Conservation (phyloP, 2,329 filamentous ascomycete genomes). For the Fusarium continuum region DNA sequence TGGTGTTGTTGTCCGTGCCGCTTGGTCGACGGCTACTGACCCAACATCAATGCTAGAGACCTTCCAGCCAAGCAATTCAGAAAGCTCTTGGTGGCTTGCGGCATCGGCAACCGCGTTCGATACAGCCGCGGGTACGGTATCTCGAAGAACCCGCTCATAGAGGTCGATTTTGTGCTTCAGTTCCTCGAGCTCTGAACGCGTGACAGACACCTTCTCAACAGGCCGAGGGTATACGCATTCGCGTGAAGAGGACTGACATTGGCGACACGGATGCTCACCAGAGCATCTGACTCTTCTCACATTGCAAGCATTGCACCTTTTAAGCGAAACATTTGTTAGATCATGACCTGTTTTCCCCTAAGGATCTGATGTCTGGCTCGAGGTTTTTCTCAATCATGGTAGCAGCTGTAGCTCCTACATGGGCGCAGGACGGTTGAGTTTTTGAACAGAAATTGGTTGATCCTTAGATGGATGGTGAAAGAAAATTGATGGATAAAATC, state of each 20-base stretch:
- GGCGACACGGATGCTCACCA: slow-evolving; percentile 58
- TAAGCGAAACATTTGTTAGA: slow-evolving; percentile 20
- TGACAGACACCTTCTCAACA: slow-evolving; percentile 56
- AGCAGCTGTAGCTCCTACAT: not conserved
- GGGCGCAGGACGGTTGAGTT: not conserved
- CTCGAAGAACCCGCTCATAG: slow-evolving; percentile 53
- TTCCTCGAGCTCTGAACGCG: slow-evolving; percentile 53
- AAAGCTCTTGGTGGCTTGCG: slow-evolving; percentile 47
- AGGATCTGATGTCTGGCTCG: not conserved
- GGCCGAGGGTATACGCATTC: slow-evolving; percentile 59
- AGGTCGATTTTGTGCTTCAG: slow-evolving; percentile 51
- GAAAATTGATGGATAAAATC: not conserved
- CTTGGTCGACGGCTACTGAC: slow-evolving; percentile 6
- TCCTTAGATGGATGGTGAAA: not conserved
- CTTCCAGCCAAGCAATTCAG: slow-evolving; percentile 41
- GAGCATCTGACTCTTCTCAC: slow-evolving; percentile 62
- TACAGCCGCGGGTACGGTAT: slow-evolving; percentile 45
- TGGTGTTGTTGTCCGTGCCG: slow-evolving; percentile 12
- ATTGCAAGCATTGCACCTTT: slow-evolving; percentile 63
- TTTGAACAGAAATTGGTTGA: not conserved
- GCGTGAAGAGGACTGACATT: slow-evolving; percentile 55
- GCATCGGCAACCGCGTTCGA: slow-evolving; percentile 42
- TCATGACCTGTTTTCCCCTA: not conserved
- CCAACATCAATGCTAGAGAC: slow-evolving; percentile 23
- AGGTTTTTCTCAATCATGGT: not conserved